These are phyloP conservation scores for Warburgia ugandensis DNA, from an alignment of 164 flowering plant species.

Conservation along the genomic window DNA sequence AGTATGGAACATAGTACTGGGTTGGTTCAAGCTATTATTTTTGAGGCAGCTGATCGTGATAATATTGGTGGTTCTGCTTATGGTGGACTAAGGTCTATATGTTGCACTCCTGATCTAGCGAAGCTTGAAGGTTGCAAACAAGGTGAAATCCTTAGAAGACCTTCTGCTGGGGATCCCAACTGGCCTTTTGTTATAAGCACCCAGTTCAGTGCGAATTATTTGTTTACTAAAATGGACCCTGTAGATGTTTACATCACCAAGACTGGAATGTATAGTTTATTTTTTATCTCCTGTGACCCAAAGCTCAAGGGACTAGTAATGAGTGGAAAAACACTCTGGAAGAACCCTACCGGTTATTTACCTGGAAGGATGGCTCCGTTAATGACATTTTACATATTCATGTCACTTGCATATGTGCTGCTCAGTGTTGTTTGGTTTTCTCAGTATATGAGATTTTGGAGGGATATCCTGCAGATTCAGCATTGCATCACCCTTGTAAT, in stretches of 20 bases:
- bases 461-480: constrained; percentile 78
- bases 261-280: constrained; percentile 92
- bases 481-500: constrained; percentile 72
- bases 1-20: constrained; percentile 45
- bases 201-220: constrained; percentile 41
- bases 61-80: constrained; percentile 93
- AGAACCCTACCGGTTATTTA: constrained; percentile 82
- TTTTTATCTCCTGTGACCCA: constrained; percentile 88
- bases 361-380: constrained; percentile 95
- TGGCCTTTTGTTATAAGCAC: constrained; percentile 70
- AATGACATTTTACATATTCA: constrained; percentile 63
- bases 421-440: constrained; percentile 61
- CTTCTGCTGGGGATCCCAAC: constrained; percentile 49
- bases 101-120: constrained; percentile 95
- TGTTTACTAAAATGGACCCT: constrained; percentile 36
- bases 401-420: constrained; percentile 64
- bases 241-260: constrained; percentile 45
- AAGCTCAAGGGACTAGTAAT: constrained; percentile 61
- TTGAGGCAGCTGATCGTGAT: constrained; percentile 93
- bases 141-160: constrained; percentile 81
- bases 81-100: constrained; percentile 89
- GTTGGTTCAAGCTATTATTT: constrained; percentile 65
- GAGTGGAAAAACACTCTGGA: constrained; percentile 88
- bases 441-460: constrained; percentile 76
- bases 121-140: constrained; percentile 89